These are phyloP conservation scores for Dothidotthia symphoricarpi DNA, from an alignment of 2,329 filamentous ascomycete species.

Conservation along the genomic window DNA sequence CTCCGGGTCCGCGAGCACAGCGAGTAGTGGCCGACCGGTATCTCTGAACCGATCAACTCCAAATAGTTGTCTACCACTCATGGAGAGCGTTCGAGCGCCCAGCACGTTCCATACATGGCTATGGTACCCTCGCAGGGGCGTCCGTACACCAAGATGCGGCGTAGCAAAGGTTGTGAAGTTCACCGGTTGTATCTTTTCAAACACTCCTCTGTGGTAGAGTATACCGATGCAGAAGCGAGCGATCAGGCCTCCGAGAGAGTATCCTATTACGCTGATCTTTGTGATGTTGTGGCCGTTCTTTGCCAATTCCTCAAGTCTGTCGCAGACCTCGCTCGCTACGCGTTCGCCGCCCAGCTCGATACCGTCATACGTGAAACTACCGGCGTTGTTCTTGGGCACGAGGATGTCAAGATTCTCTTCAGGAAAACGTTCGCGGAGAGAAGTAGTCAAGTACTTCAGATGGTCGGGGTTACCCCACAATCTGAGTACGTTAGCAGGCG, in stretches of 20 bases:
- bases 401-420: conserved; percentile 67
- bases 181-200: conserved; percentile 78
- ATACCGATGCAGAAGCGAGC: conserved; percentile 83
- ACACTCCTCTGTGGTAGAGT: conserved; percentile 74
- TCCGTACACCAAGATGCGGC: conserved; percentile 61
- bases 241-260: conserved; percentile 84
- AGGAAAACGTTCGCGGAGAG: conserved; percentile 60
- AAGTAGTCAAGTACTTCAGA: conserved; percentile 65
- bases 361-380: conserved; percentile 67
- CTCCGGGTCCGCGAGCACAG: conserved; percentile 76
- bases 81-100: conserved; percentile 75
- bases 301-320: conserved; percentile 54
- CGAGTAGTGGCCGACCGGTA: conserved; percentile 75
- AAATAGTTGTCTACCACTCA: conserved; percentile 84
- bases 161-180: conserved; percentile 94
- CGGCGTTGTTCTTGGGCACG: conserved; percentile 69
- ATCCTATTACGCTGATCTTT: conserved; percentile 84
- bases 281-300: conserved; percentile 67
- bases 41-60: conserved; percentile 81
- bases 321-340: conserved; percentile 62
- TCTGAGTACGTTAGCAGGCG: conserved; percentile 43
- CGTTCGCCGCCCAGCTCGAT: conserved; percentile 69
- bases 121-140: conserved; percentile 45
- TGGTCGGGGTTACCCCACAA: conserved; percentile 80
- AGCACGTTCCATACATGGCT: conserved; percentile 68